Evolutionary conservation across 116 monocot species (phyloP), one percentile per base, ranked within the genome.

Genomic region (Phalaenopsis hybrid): DNA sequence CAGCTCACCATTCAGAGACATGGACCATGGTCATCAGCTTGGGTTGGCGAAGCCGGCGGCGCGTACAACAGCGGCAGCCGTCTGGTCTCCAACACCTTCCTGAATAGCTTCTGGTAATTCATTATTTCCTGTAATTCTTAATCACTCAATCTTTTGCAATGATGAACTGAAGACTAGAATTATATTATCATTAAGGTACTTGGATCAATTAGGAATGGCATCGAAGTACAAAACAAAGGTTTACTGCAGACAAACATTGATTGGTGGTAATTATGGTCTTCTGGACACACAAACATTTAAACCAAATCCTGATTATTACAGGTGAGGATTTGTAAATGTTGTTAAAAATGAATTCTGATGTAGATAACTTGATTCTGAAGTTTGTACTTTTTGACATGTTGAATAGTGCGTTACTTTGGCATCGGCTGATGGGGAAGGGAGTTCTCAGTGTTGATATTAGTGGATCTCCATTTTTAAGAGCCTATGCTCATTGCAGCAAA

Each of bases 41-140:
- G 95, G 95, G 89, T 96, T 44, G 89, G 96, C 52, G 96, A 96
- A 86, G 85, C 92, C 20, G 96, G 96, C 44, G 96, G 96, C 83
- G 90, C 90, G 25, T 96, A 89, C 85, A 93, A 96, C 86, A 91
- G 93, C 72, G 96, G 96, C 44, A 90, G 89, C 49, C 82, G 15
- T 73, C 68, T 21, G 0, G 91, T 93, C 49, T 96, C 93, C 33
- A 86, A 92, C 51, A 88, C 88, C 63, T 96, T 96, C 81, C 75
- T 92, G 7, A 79, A 95, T 69, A 92, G 95, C 79, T 88, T 95
- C 59, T 95, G 92, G 95, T 91, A 85, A 85, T 20, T 34, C 17
- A 55, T 16, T 13, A 16, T 44, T 78, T 57, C 31, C 18, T 48
- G 34, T 20, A 33, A 51, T 51, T 68, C 23, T 6, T 43, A 50